Evolutionary conservation across 768 basidiomycete species (phyloP).

Genomic region (Leccinum obscurum): DNA sequence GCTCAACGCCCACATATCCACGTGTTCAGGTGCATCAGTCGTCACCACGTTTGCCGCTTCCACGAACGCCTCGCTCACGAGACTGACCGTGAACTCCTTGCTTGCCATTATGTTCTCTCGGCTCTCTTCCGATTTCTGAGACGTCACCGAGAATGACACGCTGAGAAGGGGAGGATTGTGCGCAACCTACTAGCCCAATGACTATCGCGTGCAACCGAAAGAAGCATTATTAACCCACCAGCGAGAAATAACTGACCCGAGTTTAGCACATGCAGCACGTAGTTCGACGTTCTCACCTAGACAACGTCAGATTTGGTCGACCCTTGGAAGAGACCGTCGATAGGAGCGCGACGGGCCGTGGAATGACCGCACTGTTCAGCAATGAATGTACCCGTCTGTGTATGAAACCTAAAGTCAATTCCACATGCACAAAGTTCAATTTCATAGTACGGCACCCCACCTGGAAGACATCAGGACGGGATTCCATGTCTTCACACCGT

Average conservation of each 20-base stretch:
- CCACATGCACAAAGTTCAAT: constrained; percentile 19
- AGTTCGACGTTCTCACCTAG: constrained; percentile 46
- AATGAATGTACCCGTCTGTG: constrained; percentile 46
- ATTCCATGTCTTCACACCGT: constrained; percentile 44
- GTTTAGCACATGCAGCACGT: constrained; percentile 13
- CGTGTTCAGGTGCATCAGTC: constrained; percentile 52
- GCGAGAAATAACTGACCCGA: constrained; percentile 55
- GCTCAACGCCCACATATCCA: constrained; percentile 61
- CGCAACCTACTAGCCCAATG: constrained; percentile 38
- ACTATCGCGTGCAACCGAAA: constrained; percentile 14
- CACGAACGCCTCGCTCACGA: constrained; percentile 66
- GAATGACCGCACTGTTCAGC: constrained; percentile 58
- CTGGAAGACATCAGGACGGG: constrained; percentile 34
- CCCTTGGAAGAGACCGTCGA: constrained; percentile 56
- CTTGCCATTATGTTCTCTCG: constrained; percentile 62
- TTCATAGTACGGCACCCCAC: constrained; percentile 21
- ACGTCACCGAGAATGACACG: constrained; percentile 53
- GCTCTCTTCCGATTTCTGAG: constrained; percentile 55
- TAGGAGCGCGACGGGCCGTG: constrained; percentile 63
- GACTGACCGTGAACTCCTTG: constrained; percentile 69
- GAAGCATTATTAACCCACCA: constrained; percentile 37
- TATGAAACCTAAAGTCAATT: constrained; percentile 23
- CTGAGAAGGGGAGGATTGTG: constrained; percentile 68
- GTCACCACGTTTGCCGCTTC: constrained; percentile 58
- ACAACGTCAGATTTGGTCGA: constrained; percentile 61